Evolutionary conservation across 129 eudicot genomes (phyloP).

Genomic region (Solidago caesia): DNA sequence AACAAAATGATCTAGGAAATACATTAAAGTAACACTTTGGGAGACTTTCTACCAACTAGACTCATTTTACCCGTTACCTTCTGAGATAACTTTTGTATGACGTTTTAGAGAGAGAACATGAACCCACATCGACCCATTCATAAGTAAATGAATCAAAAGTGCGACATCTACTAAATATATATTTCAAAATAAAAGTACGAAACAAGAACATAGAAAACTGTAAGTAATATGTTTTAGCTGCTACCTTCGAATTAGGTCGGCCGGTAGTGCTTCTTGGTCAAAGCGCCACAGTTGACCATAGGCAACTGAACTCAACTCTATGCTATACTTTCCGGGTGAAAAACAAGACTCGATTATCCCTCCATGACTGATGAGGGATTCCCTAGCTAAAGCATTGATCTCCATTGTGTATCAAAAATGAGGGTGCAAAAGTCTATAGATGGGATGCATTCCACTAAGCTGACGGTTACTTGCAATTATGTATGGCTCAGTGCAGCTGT

Average conservation of each 20-base stretch:
- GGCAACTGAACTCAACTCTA: slow-evolving; percentile 55
- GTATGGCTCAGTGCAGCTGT: slow-evolving; percentile 66
- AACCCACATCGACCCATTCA: too few relatives aligned
- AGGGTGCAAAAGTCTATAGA: slow-evolving; percentile 53
- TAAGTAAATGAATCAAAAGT: too few relatives aligned
- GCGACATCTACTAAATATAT: too few relatives aligned
- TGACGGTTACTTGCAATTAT: slow-evolving; percentile 67
- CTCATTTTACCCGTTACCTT: too few relatives aligned
- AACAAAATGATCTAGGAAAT: too few relatives aligned
- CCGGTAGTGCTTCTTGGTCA: slow-evolving; percentile 34
- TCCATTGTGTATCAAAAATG: slow-evolving; percentile 69
- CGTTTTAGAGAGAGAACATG: too few relatives aligned
- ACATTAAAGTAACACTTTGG: too few relatives aligned
- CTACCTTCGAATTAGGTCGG: slow-evolving; percentile 26
- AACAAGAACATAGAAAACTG: too few relatives aligned
- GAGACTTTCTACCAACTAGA: too few relatives aligned
- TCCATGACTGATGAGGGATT: slow-evolving; percentile 44
- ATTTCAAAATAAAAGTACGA: too few relatives aligned
- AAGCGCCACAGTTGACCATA: slow-evolving; percentile 67
- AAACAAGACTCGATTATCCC: slow-evolving; percentile 55
- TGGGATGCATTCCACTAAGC: slow-evolving; percentile 71
- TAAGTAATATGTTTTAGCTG: too few relatives aligned
- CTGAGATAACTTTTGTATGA: too few relatives aligned
- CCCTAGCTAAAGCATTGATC: slow-evolving; percentile 24
- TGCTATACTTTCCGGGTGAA: slow-evolving; percentile 52